Percentiles rank a stretch among this genome's conserved stretches.
Conservation (phyloP, 371 early-diverging fungal genomes). For the Rhizoclosmatium hyalinum region DNA sequence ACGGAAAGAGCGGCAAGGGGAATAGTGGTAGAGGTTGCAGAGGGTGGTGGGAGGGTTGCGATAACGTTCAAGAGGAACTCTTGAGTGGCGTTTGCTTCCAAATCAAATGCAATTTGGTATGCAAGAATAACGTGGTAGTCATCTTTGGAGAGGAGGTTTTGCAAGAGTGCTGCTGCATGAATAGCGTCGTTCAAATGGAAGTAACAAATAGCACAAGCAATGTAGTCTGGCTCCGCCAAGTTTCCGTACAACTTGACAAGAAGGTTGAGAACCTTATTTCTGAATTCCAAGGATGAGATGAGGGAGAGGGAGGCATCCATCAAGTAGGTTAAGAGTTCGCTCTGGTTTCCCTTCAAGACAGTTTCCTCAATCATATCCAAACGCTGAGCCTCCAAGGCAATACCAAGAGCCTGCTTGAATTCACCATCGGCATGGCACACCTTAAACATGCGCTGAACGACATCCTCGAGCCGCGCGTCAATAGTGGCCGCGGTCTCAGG, state of each 20-base stretch:
- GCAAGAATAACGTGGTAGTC: constrained; percentile 76
- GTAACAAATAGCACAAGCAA: constrained; percentile 88
- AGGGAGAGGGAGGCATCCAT: constrained; percentile 80
- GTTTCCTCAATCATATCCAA: constrained; percentile 87
- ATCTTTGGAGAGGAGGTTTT: constrained; percentile 54
- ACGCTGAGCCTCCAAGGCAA: constrained; percentile 91
- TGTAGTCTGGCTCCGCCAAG: constrained; percentile 84
- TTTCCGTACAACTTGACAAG: constrained; percentile 83
- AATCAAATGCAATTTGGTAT: constrained; percentile 96
- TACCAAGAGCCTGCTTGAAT: constrained; percentile 92
- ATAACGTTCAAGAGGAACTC: constrained; percentile 84
- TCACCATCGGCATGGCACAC: constrained; percentile 87
- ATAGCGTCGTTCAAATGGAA: constrained; percentile 84
- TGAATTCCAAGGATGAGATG: constrained; percentile 80
- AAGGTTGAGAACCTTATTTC: constrained; percentile 81
- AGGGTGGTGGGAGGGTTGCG: constrained; percentile 58
- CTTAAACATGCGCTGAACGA: constrained; percentile 93
- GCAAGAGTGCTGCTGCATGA: constrained; percentile 76
- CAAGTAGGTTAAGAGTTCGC: constrained; percentile 80
- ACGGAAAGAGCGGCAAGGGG: constrained; percentile 24
- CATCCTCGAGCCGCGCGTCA: constrained; percentile 80
- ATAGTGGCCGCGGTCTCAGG: constrained; percentile 54
- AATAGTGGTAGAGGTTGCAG: constrained; percentile 29
- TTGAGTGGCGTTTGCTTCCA: constrained; percentile 94
- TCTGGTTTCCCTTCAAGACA: constrained; percentile 71